Evolutionary conservation across 2,329 filamentous ascomycete genomes (phyloP), one percentile per base, ranked within the genome.

Genomic region (Colletotrichum kahawae): DNA sequence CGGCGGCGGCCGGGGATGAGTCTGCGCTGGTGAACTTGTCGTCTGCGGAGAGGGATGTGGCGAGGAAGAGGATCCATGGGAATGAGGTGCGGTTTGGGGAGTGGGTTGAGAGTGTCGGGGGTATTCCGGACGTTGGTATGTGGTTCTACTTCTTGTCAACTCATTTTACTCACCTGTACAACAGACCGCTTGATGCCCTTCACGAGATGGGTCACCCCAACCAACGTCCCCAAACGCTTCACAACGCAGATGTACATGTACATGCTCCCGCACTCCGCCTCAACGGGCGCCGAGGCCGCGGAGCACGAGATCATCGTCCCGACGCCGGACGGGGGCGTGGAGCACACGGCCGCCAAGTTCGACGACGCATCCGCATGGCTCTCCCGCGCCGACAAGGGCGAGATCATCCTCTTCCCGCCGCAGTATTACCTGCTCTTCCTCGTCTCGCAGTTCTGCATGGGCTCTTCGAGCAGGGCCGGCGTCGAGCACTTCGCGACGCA

Each of bases 211-310:
- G 89, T 98, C 71, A 98, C 97, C 4, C 96, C 96, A 0, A 84
- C 87, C 1, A 92, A 90, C 76, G 86, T 93, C 2, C 90, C 92
- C 0, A 95, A 93, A 79, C 91, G 97, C 60, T 99, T 97, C 85
- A 95, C 94, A 0, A 98, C 96, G 1, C 96, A 98, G 82, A 98
- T 98, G 96, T 99, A 98, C 84, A 83, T 98, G 13, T 98, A 98
- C 84, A 93, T 97, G 83, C 89, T 98, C 4, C 95, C 95, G 0
- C 84, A 93, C 13, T 83, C 84, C n/a, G 76, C 77, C 8, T 63
- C 78, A 7, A 80, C 79, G 36, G 79, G 76, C 78, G 85, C 77
- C 77, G 82, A 56, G 64, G 84, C 62, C 78, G 86, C 78, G 82
- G 87, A 79, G 80, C 85, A 78, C 77, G 90, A 89, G 80, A 91